Percentiles rank a stretch among this genome's conserved stretches.
These are phyloP conservation scores for thale cress (Arabidopsis thaliana) DNA, from an alignment of 345 rosid species.

Conservation along the genomic window TAIR10.1 NC_003076.8:9864001-9864500, in stretches of 20 bases:
- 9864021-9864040: constrained; percentile 68
- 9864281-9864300: constrained; percentile 97
- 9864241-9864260: constrained; percentile 98
- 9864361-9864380: constrained; percentile 96
- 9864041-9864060: constrained; percentile 96
- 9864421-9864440: constrained; percentile 81
- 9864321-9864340: constrained; percentile 89
- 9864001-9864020: constrained; percentile 93
- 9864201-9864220: constrained; percentile 89
- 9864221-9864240: constrained; percentile 88
- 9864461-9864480: constrained; percentile 94
- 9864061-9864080: constrained; percentile 91
- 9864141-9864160: constrained; percentile 97
- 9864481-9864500: constrained; percentile 7
- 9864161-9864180: constrained; percentile 81
- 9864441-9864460: constrained; percentile 89
- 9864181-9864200: constrained; percentile 94
- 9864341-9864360: constrained; percentile 90
- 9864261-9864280: constrained; percentile 89
- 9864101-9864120: constrained; percentile 69
- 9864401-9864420: constrained; percentile 85
- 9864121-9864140: constrained; percentile 88
- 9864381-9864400: constrained; percentile 94
- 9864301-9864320: constrained; percentile 70
- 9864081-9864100: constrained; percentile 79